These are phyloP conservation scores for Metarhizium rileyi DNA, from an alignment of 2,329 filamentous ascomycete genomes.

Conservation along the genomic window DNA sequence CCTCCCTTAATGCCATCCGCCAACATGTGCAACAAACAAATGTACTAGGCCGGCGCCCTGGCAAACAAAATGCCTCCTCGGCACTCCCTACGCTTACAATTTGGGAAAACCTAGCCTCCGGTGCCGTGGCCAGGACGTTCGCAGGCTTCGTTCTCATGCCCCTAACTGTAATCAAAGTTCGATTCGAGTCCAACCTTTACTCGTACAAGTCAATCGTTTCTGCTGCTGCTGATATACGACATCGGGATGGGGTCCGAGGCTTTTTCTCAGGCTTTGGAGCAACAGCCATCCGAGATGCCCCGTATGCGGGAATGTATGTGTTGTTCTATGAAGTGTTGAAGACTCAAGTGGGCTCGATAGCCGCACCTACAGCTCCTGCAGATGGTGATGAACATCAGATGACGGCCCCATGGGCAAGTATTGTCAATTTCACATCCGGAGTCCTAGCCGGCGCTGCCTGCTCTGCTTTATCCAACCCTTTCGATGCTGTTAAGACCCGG, in stretches of 20 bases:
- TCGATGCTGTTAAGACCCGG: conserved; percentile 91
- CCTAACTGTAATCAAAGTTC: conserved; percentile 90
- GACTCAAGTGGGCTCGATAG: conserved; percentile 37
- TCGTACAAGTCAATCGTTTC: conserved; percentile 65
- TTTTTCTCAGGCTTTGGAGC: conserved; percentile 94
- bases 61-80: conserved; percentile 41
- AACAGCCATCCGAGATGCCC: conserved; percentile 87
- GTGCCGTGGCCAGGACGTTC: conserved; percentile 72
- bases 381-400: conserved; percentile 15
- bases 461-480: conserved; percentile 87
- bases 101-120: conserved; percentile 74
- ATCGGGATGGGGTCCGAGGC: conserved; percentile 63
- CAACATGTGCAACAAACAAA: conserved; percentile 39
- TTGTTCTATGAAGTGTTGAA: conserved; percentile 87
- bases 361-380: conserved; percentile 5
- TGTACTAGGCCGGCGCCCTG: conserved; percentile 14
- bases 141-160: conserved; percentile 93
- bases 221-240: conserved; percentile 66
- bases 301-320: conserved; percentile 91
- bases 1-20: conserved; percentile 74
- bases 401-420: conserved; percentile 33
- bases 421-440: conserved; percentile 79
- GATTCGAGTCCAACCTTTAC: conserved; percentile 86
- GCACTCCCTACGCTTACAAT: conserved; percentile 75
- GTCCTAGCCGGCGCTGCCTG: conserved; percentile 72